A percentile compares a stretch with the other conserved stretches of the same genome.
Evolutionary conservation across 106 monocot species (phyloP).

Genomic region (Acanthochlamys bracteata): DNA sequence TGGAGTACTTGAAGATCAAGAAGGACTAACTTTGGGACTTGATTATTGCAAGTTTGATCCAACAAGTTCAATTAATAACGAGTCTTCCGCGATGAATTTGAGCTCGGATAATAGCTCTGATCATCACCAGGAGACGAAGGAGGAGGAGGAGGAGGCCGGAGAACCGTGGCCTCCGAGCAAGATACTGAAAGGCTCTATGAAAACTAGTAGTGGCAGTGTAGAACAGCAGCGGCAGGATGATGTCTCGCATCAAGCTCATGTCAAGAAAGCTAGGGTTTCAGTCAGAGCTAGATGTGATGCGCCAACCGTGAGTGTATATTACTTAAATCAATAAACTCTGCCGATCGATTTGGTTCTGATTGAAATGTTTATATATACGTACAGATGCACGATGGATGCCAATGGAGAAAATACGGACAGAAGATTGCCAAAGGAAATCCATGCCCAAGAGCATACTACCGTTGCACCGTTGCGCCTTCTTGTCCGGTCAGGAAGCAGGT

Average conservation of each 20-base stretch:
- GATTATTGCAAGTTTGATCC: slow-evolving; percentile 39
- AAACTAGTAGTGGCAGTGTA: not conserved
- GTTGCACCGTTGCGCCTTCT: slow-evolving; percentile 77
- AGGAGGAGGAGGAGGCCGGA: slow-evolving; percentile 31
- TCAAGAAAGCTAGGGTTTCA: slow-evolving; percentile 90
- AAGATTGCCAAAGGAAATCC: slow-evolving; percentile 96
- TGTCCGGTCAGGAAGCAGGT: slow-evolving; percentile 97
- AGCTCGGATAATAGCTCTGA: slow-evolving; percentile 46
- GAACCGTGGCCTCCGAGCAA: slow-evolving; percentile 41
- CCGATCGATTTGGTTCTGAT: too few species aligned
- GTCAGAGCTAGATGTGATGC: slow-evolving; percentile 81
- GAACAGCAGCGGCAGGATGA: slow-evolving; percentile 27
- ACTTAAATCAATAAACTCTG: too few species aligned
- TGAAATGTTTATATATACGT: too few species aligned
- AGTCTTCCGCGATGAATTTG: slow-evolving; percentile 4
- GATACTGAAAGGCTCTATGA: slow-evolving; percentile 23
- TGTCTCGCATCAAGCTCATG: slow-evolving; percentile 33
- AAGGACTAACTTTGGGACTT: slow-evolving; percentile 46
- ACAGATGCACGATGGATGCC: slow-evolving; percentile 92
- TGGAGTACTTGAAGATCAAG: slow-evolving; percentile 6
- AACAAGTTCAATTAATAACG: not conserved
- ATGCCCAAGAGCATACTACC: slow-evolving; percentile 84
- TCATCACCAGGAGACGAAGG: slow-evolving; percentile 13
- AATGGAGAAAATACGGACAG: slow-evolving; percentile 96
- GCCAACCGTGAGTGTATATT: slow-evolving; percentile 47